These are phyloP conservation scores for Cladophialophora carrionii DNA, from an alignment of 2,329 filamentous ascomycete genomes.

Conservation along the genomic window DNA sequence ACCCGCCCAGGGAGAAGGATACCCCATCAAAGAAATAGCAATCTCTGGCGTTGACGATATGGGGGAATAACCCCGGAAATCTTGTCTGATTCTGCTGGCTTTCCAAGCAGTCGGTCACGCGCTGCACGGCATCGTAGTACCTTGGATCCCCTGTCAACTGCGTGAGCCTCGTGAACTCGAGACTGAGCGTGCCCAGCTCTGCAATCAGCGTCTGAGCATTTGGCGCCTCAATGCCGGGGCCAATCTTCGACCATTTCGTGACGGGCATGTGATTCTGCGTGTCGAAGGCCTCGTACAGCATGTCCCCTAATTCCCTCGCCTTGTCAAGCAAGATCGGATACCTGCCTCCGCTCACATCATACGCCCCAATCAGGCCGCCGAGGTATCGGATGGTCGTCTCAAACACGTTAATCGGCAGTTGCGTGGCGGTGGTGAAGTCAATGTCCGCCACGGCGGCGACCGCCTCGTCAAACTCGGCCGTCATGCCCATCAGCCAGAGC, in stretches of 20 bases:
- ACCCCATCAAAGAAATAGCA: slow-evolving; percentile 40
- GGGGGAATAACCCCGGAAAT: slow-evolving; percentile 67
- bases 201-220: slow-evolving; percentile 43
- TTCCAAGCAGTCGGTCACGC: slow-evolving; percentile 61
- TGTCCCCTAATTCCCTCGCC: slow-evolving; percentile 49
- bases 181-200: slow-evolving; percentile 61
- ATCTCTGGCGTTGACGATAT: slow-evolving; percentile 55
- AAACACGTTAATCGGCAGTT: slow-evolving; percentile 43
- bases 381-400: slow-evolving; percentile 49
- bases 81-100: slow-evolving; percentile 57
- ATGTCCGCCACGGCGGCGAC: slow-evolving; percentile 62
- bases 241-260: slow-evolving; percentile 56
- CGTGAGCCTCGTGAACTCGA: slow-evolving; percentile 68
- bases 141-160: slow-evolving; percentile 64
- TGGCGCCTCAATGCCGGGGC: slow-evolving; percentile 39
- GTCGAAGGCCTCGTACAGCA: slow-evolving; percentile 51
- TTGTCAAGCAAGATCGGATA: slow-evolving; percentile 46
- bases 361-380: slow-evolving; percentile 46
- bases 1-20: slow-evolving; percentile 57
- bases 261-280: slow-evolving; percentile 66
- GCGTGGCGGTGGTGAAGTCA: slow-evolving; percentile 62
- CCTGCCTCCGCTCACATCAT: slow-evolving; percentile 55
- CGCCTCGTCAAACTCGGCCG: slow-evolving; percentile 66
- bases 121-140: slow-evolving; percentile 65
- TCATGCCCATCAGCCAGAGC: slow-evolving; percentile 71